Percentiles rank a stretch among this genome's conserved stretches.
Conservation (phyloP, 352 stramenopile species). For the Globisporangium cederbergense region DNA sequence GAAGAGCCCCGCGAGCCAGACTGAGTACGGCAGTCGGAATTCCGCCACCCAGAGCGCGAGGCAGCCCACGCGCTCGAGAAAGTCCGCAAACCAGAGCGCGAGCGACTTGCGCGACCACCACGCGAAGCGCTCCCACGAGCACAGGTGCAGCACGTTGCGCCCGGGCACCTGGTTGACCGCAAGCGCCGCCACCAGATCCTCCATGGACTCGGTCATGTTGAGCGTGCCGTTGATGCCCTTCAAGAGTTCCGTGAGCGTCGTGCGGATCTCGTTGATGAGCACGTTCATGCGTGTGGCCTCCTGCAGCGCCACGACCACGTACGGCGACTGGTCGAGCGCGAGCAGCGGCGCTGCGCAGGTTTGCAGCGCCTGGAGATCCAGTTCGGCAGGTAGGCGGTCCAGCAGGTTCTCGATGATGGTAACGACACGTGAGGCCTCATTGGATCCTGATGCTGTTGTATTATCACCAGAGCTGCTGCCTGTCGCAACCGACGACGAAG, state of each 20-base stretch:
- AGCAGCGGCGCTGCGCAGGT: conserved; percentile 51
- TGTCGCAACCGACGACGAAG: conserved; percentile 7
- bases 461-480: conserved; percentile 9
- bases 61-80: conserved; percentile 71
- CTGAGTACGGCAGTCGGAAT: conserved; percentile 70
- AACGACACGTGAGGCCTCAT: conserved; percentile 33
- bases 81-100: conserved; percentile 72
- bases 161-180: conserved; percentile 74
- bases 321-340: conserved; percentile 63
- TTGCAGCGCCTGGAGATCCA: conserved; percentile 56
- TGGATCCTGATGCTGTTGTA: conserved; percentile 15
- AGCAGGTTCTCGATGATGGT: conserved; percentile 54
- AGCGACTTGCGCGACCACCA: conserved; percentile 87
- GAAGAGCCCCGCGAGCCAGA: conserved; percentile 82
- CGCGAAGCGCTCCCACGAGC: conserved; percentile 73
- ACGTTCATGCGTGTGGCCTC: conserved; percentile 74
- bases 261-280: conserved; percentile 58
- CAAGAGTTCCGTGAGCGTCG: conserved; percentile 59
- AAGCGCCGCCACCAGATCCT: conserved; percentile 74
- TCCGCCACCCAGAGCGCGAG: conserved; percentile 64
- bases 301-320: conserved; percentile 80
- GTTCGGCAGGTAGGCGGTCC: conserved; percentile 54
- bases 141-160: conserved; percentile 66
- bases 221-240: conserved; percentile 83
- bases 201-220: conserved; percentile 89